phyloP scores from a whole-genome alignment of 257 asterid species.

The Pogostemon cablin region DNA sequence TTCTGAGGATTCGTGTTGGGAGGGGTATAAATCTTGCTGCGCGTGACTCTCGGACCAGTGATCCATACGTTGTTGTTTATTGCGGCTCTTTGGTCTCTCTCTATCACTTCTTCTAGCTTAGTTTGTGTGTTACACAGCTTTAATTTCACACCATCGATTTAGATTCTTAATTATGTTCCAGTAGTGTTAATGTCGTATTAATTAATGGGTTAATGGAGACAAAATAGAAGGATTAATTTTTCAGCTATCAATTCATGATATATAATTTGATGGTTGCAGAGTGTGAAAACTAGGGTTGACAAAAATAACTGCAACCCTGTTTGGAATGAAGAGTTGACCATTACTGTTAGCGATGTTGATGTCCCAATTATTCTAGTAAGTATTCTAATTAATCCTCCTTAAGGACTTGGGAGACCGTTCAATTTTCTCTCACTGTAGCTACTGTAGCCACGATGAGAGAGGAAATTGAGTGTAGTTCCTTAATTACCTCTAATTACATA shows the following conservation, averaged over 20 bases:
- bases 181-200: background rate
- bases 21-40: slow-evolving; percentile 65
- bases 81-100: slow-evolving; percentile 55
- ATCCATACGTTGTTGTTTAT: slow-evolving; percentile 63
- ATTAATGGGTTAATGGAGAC: no score
- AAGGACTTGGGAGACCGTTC: no score
- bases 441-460: no score
- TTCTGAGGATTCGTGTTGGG: slow-evolving; percentile 55
- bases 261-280: slow-evolving; percentile 43
- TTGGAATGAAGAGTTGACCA: slow-evolving; percentile 75
- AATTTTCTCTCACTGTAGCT: no score
- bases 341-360: slow-evolving; percentile 54
- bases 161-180: background rate
- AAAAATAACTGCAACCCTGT: slow-evolving; percentile 65
- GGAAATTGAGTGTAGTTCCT: no score
- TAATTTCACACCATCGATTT: background rate
- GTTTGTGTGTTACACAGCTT: background rate
- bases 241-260: no score
- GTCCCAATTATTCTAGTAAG: slow-evolving; percentile 63
- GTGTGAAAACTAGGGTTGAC: slow-evolving; percentile 63
- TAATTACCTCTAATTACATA: no score
- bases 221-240: no score
- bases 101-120: background rate
- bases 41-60: slow-evolving; percentile 66
- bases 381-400: background rate